phyloP scores from a whole-genome alignment of 2,329 filamentous ascomycete genomes.

The Zelopaecilomyces penicillatus region DNA sequence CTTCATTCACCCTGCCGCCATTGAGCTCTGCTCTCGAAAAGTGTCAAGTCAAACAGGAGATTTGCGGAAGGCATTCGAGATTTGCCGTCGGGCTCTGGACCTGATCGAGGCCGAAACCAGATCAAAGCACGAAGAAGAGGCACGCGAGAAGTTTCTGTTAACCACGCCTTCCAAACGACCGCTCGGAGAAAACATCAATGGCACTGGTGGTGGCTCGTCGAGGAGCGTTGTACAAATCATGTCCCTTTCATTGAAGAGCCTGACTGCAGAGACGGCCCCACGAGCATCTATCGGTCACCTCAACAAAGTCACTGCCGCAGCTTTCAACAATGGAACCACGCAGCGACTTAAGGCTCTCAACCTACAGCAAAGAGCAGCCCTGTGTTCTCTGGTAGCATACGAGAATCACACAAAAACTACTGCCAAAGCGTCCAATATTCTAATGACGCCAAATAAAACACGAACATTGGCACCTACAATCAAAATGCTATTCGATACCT shows the following conservation, averaged over 20 bases:
- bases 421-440: conserved; percentile 33
- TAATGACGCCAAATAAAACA: conserved; percentile 52
- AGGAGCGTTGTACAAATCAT: conserved; percentile 41
- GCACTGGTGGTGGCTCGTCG: conserved; percentile 34
- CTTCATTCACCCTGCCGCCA: conserved; percentile 87
- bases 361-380: conserved; percentile 88
- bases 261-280: conserved; percentile 74
- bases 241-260: conserved; percentile 45
- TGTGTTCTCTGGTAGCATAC: conserved; percentile 82
- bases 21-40: conserved; percentile 90
- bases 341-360: conserved; percentile 84
- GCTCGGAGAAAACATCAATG: conserved; percentile 72
- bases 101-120: conserved; percentile 79
- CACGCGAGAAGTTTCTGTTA: conserved; percentile 46
- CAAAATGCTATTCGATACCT: conserved; percentile 76
- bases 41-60: conserved; percentile 92
- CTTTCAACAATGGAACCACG: conserved; percentile 80
- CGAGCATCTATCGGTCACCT: conserved; percentile 84
- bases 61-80: conserved; percentile 88
- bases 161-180: conserved; percentile 66
- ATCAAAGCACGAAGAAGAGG: conserved; percentile 59
- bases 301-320: conserved; percentile 80
- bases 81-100: conserved; percentile 83
- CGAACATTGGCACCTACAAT: conserved; percentile 63
- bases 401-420: conserved; percentile 60